phyloP scores from a whole-genome alignment of 306 rosid species.

The Hippophae tibetana region DNA sequence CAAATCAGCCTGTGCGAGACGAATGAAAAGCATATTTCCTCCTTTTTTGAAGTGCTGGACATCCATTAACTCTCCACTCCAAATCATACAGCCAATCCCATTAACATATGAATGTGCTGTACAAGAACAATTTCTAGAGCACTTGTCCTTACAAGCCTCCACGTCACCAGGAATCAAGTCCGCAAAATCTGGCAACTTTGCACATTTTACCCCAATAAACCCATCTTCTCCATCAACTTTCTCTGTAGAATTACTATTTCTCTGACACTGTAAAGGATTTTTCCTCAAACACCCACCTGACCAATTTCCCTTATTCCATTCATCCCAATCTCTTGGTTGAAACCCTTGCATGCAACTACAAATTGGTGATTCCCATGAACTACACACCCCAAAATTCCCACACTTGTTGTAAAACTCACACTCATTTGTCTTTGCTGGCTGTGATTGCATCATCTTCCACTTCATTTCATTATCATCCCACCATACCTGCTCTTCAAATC shows the following conservation, averaged over 20 bases:
- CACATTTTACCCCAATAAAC: constrained; percentile 14
- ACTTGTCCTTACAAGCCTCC: constrained; percentile 27
- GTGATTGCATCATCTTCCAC: constrained; percentile 32
- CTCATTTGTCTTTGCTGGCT: constrained; percentile 27
- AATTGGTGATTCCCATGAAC: constrained; percentile 9
- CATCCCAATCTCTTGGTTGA: constrained; percentile 17
- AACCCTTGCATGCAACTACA: constrained; percentile 62
- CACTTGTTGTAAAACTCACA: constrained; percentile 69
- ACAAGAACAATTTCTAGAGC: constrained; percentile 39
- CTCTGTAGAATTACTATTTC: constrained; percentile 14
- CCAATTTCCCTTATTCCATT: constrained; percentile 36
- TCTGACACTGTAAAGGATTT: constrained; percentile 33
- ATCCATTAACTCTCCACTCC: constrained; percentile 47
- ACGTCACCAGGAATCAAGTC: background rate
- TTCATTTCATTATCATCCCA: constrained; percentile 28
- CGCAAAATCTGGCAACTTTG: constrained; percentile 73
- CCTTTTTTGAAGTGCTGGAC: constrained; percentile 28
- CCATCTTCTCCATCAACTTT: constrained; percentile 44
- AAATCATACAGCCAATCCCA: constrained; percentile 69
- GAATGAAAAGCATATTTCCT: constrained; percentile 40
- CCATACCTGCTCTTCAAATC: constrained; percentile 33
- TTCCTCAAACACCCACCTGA: constrained; percentile 58
- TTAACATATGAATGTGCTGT: constrained; percentile 42
- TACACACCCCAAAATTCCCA: constrained; percentile 54
- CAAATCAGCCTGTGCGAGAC: constrained; percentile 47